Percentiles rank a stretch among this genome's conserved stretches.
Conservation (phyloP, 2,329 filamentous ascomycete genomes). For the Apiospora phragmitis region DNA sequence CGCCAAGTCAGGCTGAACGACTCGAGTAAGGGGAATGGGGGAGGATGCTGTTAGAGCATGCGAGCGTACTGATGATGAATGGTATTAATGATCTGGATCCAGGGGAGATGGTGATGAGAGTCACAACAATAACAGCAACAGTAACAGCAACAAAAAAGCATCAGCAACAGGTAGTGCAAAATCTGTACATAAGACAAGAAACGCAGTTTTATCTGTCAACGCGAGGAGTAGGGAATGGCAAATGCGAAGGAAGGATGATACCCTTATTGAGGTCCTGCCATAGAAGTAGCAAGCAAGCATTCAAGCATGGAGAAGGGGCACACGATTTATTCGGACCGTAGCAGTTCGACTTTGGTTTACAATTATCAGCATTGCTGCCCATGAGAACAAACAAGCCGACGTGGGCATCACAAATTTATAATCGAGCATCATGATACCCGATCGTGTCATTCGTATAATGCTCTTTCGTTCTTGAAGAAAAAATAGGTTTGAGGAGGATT, state of each 20-base stretch:
- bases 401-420: background rate
- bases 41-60: conserved; percentile 49
- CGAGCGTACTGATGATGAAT: background rate
- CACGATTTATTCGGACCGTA: background rate
- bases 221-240: background rate
- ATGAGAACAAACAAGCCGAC: background rate
- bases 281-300: background rate
- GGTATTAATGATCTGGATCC: background rate
- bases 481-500: background rate
- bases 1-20: conserved; percentile 48
- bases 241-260: conserved; percentile 1
- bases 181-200: background rate
- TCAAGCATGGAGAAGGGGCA: conserved; percentile 1
- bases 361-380: background rate
- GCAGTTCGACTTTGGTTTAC: background rate
- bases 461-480: background rate
- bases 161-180: conserved; percentile 1
- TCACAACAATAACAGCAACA: background rate
- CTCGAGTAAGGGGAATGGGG: conserved; percentile 38
- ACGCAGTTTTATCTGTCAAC: background rate
- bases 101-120: background rate
- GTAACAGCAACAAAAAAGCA: background rate
- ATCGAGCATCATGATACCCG: background rate
- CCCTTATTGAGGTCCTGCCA: background rate
- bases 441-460: background rate